Base-by-base conservation (phyloP, 1,284 basidiomycete genomes). In the Kwoniella shivajii region DNA sequence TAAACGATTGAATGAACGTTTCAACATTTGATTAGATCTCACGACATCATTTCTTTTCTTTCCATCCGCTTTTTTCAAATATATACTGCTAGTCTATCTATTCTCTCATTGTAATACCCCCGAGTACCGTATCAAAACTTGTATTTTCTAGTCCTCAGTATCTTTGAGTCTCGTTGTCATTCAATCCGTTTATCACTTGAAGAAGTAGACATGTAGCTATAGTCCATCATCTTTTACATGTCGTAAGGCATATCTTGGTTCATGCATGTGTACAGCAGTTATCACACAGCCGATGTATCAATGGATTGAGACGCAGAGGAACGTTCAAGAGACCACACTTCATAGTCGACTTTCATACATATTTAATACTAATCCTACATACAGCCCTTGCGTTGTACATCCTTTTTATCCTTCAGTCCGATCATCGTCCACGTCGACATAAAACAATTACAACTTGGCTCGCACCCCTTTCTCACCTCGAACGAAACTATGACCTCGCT, bases 401-500 rank as follows among this genome's bases (percentile, higher is more conserved):
- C n/a, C n/a, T n/a, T n/a, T n/a, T n/a, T n/a, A n/a, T n/a, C n/a
- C n/a, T n/a, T n/a, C 6, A 7, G 9, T 18, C 42, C 26, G 7
- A 29, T n/a, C 16, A 20, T 26, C 27, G 42, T 38, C n/a, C 37
- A 7, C n/a, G n/a, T 38, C 37, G 10, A 4, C 4, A 26, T 9
- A 9, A 11, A 33, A 49, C 22, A 9, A 39, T 45, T 44, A 55
- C 45, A 55, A 46, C 34, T 47, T 53, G 18, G 55, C 48, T 26
- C 37, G 56, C 51, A 65, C 49, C 62, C 51, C 50, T 63, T 71
- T 13, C 61, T 66, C 51, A 50, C 52, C 20, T 39, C 46, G 24
- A 50, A 67, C 38, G 18, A 50, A 50, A 30, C 45, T 56, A n/a
- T 46, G 22, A 4, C 69, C 72, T 6, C 42, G 30, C 57, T 74